Evolutionary conservation across 2,329 filamentous ascomycete species (phyloP).

Genomic region (Hymenoscyphus scutula): DNA sequence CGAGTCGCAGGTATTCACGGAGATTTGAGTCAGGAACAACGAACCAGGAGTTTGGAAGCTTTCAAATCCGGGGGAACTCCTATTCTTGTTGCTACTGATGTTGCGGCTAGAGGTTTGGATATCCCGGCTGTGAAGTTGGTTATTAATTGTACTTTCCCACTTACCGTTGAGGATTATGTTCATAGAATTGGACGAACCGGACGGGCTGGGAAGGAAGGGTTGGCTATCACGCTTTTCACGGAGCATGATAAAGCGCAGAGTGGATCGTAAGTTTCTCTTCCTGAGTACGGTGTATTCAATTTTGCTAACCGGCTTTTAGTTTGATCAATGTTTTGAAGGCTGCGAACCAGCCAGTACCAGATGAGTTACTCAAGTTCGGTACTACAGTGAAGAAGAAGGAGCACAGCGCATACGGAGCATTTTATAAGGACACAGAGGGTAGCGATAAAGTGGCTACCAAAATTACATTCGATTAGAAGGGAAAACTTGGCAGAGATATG

Average conservation of each 20-base stretch:
- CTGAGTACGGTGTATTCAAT: too few relatives aligned
- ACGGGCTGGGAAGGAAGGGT: conserved; percentile 82
- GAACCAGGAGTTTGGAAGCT: conserved; percentile 79
- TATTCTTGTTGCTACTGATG: conserved; percentile 91
- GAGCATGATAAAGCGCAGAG: conserved; percentile 91
- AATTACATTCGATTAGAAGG: conserved; percentile 74
- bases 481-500: conserved; percentile 7
- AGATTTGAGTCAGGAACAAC: conserved; percentile 83
- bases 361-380: conserved; percentile 90
- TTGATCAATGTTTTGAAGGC: conserved; percentile 92
- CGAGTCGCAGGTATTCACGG: conserved; percentile 90
- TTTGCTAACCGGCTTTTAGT: conserved; percentile 45
- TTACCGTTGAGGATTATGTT: conserved; percentile 96
- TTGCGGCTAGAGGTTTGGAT: conserved; percentile 89
- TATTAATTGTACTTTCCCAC: conserved; percentile 75
- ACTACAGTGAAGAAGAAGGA: conserved; percentile 99
- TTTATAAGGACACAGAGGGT: conserved; percentile 81
- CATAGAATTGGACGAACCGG: conserved; percentile 96
- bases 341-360: conserved; percentile 88
- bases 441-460: conserved; percentile 80
- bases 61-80: conserved; percentile 86
- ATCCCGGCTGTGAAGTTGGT: conserved; percentile 95
- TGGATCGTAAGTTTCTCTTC: conserved; percentile 65
- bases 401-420: conserved; percentile 91
- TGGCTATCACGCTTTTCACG: conserved; percentile 92